Base-by-base conservation (phyloP, 805 yeast genomes). In the Clavispora carvajalis region DNA sequence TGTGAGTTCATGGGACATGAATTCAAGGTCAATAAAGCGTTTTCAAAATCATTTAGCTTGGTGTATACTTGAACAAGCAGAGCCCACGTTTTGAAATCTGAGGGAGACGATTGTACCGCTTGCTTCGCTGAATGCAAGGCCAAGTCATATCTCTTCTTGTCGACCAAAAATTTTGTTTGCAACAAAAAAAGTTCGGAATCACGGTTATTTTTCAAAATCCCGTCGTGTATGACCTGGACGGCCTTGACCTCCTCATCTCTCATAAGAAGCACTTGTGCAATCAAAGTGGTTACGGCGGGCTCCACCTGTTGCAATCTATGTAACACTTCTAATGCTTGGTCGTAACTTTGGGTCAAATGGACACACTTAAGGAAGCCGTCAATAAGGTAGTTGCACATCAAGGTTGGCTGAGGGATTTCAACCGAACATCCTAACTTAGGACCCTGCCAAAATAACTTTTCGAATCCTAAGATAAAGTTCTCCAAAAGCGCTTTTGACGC, bases 1-100 rank as follows among this genome's bases (percentile, higher is more conserved):
- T 80, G 78, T 9, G 84, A 76, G 39, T 80, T 80, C 88, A 85
- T 83, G 18, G 95, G 95, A 54, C 90, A 83, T 12, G 91, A 80
- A 53, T 85, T 85, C 48, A 85, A 67, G 1, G 89, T 77, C 41
- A 84, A 62, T 39, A 85, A 66, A 1, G 93, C 85, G 49, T 82
- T 76, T 55, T 84, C 90, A 56, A 78, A 77, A 58, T 83, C 82
- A 21, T 79, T 79, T 38, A 77, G 56, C 34, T 73, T 72, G 29
- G 84, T 76, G 58, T 85, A 84, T 1, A 78, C 74, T 49, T 73
- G 72, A 7, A 84, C 85, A 43, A 85, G 60, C 42, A 76, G 62
- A 3, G 82, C 73, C 95, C 95, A 85, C 2, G 88, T 77, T 48
- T 70, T 74, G 58, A 84, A 85, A 51, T 80, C 85, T 5, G 89